phyloP scores from a whole-genome alignment of 352 stramenopile species.

The Phytophthora aleatoria region DNA sequence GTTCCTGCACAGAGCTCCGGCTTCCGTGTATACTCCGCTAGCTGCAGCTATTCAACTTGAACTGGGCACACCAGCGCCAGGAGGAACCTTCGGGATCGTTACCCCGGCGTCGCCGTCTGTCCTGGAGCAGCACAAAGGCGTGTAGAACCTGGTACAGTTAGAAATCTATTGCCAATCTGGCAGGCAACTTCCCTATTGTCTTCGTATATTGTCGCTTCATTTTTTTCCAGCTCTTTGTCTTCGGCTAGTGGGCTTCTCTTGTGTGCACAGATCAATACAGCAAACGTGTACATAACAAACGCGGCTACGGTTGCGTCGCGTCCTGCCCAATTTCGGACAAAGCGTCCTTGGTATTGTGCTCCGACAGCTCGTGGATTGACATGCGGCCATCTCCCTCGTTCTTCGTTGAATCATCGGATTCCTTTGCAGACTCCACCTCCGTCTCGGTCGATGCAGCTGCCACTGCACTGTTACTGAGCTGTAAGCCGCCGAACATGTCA shows the following conservation, averaged over 20 bases:
- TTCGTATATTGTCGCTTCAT: constrained; percentile 17
- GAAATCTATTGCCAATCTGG: too few species aligned
- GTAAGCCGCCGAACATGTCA: constrained; percentile 18
- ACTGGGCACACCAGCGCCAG: constrained; percentile 17
- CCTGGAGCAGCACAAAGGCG: constrained; percentile 24
- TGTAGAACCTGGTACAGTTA: not conserved
- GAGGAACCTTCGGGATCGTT: constrained; percentile 27
- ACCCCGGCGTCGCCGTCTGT: constrained; percentile 22
- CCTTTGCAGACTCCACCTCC: constrained; percentile 3
- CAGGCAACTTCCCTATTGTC: constrained; percentile 14
- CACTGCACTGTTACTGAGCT: constrained; percentile 20
- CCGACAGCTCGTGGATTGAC: constrained; percentile 58
- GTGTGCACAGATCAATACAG: not conserved
- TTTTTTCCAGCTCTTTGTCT: constrained; percentile 14
- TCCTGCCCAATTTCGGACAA: constrained; percentile 14
- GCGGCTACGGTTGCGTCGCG: constrained; percentile 26
- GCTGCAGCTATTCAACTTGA: constrained; percentile 39
- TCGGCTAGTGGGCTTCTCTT: not conserved
- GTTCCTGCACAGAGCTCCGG: constrained; percentile 46
- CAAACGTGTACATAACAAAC: constrained; percentile 25
- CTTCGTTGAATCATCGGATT: constrained; percentile 14
- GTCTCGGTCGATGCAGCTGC: constrained; percentile 5
- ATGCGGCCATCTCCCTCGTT: constrained; percentile 41
- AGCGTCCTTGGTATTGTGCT: constrained; percentile 26
- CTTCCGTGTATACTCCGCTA: constrained; percentile 45